Percentiles rank a stretch among this genome's conserved stretches.
Evolutionary conservation across 768 basidiomycete species (phyloP).

Genomic region (Inosperma sp.): DNA sequence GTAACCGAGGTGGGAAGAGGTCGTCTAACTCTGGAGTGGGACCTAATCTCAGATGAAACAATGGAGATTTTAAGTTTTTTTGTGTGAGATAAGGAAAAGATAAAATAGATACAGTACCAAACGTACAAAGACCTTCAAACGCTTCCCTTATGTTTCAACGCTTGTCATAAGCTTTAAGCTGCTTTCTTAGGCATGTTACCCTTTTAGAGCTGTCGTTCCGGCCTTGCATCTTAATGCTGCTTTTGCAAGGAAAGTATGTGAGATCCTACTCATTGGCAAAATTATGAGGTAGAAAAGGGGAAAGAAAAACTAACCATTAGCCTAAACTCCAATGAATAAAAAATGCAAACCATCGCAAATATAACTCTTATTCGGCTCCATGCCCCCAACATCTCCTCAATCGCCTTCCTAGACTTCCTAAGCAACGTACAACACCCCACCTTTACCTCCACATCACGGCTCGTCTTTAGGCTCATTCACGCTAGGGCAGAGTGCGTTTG

Average conservation of each 20-base stretch:
- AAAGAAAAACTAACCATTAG: constrained; percentile 16
- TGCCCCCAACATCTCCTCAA: constrained; percentile 63
- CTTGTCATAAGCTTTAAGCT: constrained; percentile 62
- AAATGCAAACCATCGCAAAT: too few species aligned
- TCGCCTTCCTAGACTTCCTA: constrained; percentile 73
- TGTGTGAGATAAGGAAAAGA: not conserved
- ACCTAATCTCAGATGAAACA: constrained; percentile 1
- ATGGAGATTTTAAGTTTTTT: not conserved
- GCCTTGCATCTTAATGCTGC: constrained; percentile 73
- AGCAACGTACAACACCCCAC: constrained; percentile 68
- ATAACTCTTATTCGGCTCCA: too few species aligned
- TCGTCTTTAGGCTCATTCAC: constrained; percentile 59
- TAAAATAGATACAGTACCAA: constrained; percentile 49
- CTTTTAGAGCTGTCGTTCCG: constrained; percentile 69
- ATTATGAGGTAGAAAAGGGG: constrained; percentile 31
- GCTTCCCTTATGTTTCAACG: constrained; percentile 83
- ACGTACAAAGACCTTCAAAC: constrained; percentile 77
- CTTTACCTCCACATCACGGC: constrained; percentile 69
- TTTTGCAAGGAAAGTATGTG: constrained; percentile 63
- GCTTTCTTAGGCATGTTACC: constrained; percentile 77
- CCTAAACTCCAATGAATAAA: constrained; percentile 4
- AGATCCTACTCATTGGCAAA: constrained; percentile 49
- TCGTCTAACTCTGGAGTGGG: not conserved
- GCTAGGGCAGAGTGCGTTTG: constrained; percentile 18
- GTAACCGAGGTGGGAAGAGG: constrained; percentile 2